Base-by-base conservation (phyloP, 23 red algal genomes). In the Gracilaria domingensis region DNA sequence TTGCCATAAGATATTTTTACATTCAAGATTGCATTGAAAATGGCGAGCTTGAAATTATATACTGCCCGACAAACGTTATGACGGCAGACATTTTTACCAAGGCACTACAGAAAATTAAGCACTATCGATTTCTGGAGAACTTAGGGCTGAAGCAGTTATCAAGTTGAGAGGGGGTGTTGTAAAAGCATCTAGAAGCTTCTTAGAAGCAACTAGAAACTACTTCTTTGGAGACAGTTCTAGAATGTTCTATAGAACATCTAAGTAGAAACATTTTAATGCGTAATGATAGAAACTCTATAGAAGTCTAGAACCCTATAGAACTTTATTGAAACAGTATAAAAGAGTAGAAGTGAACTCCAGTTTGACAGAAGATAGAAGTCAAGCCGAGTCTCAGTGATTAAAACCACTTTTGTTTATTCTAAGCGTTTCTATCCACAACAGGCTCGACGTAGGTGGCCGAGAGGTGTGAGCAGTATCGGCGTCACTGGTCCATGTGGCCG, bases 251-350 rank as follows among this genome's bases (percentile, higher is more conserved):
- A 73, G 35, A 73, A 73, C 16, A 73, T 7, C 7, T 8, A 23
- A 33, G 35, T 37, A 73, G 16, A 73, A 73, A 21, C 20, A 42
- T 44, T 0, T n/a, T 73, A 6, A 73, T 73, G 33, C 20, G 20
- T 73, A 40, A 44, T 73, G 9, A 12, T 20, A 73, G 67, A 73
- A 73, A 73, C 9, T 2, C 16, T 16, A 1, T 73, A 42, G 36
- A 73, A 30, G 13, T 29, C 62, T 67, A 55, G 51, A 55, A 55
- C 51, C 9, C 14, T 64, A 64, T 64, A 64, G 59, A 64, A 64
- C 59, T 64, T 30, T 64, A 64, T 13, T 64, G 1, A 24, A 18
- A 74, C 36, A 74, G 23, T 74, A 74, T 74, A 74, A 37, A 74
- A 74, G 69, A 42, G 45, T 6, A 36, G n/a, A 18, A 12, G 11